Conservation (phyloP, 2,329 filamentous ascomycete species). For the Neofusicoccum cordaticola region DNA sequence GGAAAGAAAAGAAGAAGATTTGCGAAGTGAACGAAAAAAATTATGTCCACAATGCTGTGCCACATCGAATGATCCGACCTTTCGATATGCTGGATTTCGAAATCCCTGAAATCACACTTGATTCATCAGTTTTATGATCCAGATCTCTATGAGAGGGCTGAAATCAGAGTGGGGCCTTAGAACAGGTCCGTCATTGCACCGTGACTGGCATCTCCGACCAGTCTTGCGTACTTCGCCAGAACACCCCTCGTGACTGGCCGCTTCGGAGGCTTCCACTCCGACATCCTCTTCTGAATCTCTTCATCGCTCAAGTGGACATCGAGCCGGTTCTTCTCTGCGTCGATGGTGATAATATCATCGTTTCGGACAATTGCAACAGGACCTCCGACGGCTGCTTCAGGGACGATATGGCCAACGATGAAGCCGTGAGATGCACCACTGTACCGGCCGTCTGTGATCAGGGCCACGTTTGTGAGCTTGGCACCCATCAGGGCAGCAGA, state of each 20-base stretch:
- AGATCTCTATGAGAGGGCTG: neutral
- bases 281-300: conserved; percentile 64
- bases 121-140: neutral
- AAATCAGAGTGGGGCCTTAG: conserved; percentile 26
- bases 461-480: conserved; percentile 77
- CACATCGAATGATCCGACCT: too few species aligned
- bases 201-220: conserved; percentile 89
- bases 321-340: conserved; percentile 71
- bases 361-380: conserved; percentile 80
- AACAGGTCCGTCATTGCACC: conserved; percentile 85
- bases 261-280: conserved; percentile 67
- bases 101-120: neutral
- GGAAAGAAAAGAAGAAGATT: neutral
- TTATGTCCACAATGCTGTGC: neutral
- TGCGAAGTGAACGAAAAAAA: neutral
- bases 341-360: conserved; percentile 82
- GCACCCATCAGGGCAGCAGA: conserved; percentile 91
- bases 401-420: conserved; percentile 89
- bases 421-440: conserved; percentile 86
- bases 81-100: neutral
- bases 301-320: conserved; percentile 70
- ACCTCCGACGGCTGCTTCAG: conserved; percentile 84
- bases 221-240: conserved; percentile 81
- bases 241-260: conserved; percentile 76
- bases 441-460: conserved; percentile 91